Percentiles rank a stretch among this genome's conserved stretches.
These are phyloP conservation scores for Pleoardoris graminearum DNA, from an alignment of 2,329 filamentous ascomycete genomes.

Conservation along the genomic window DNA sequence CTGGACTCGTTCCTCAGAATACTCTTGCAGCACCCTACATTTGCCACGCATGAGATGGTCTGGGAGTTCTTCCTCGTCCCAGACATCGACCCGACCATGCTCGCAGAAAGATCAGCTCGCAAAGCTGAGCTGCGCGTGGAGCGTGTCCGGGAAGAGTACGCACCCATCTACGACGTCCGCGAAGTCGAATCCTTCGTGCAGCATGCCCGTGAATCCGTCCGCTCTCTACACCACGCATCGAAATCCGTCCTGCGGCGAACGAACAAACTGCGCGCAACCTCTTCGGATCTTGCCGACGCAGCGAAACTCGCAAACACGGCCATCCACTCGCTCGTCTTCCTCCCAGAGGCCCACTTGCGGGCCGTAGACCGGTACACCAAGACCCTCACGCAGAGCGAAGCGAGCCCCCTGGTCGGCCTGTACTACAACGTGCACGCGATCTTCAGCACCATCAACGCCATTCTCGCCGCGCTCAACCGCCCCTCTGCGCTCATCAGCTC, in stretches of 20 bases:
- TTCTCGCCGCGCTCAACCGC: conserved; percentile 76
- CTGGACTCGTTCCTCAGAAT: conserved; percentile 88
- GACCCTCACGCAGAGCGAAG: conserved; percentile 67
- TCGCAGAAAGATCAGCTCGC: conserved; percentile 81
- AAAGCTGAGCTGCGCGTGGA: conserved; percentile 85
- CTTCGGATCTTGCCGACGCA: conserved; percentile 70
- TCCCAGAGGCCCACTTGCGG: conserved; percentile 68
- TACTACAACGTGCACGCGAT: conserved; percentile 77
- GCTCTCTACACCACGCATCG: conserved; percentile 79
- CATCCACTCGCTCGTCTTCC: conserved; percentile 62
- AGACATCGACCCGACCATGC: conserved; percentile 86
- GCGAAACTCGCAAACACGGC: conserved; percentile 57
- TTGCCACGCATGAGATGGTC: conserved; percentile 92
- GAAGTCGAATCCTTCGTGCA: conserved; percentile 94
- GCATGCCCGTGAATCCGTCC: conserved; percentile 86
- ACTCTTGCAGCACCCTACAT: conserved; percentile 85
- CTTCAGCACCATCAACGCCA: conserved; percentile 80
- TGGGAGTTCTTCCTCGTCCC: conserved; percentile 99
- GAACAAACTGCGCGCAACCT: conserved; percentile 69
- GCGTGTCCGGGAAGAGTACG: conserved; percentile 84
- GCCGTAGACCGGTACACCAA: conserved; percentile 75
- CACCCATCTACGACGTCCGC: conserved; percentile 75
- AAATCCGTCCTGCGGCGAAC: conserved; percentile 80
- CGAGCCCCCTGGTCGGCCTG: conserved; percentile 72
- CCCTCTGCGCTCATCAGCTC: conserved; percentile 76